Evolutionary conservation across 2,329 filamentous ascomycete species (phyloP), one percentile per base, ranked within the genome.

Genomic region (Aspergillus melleus): DNA sequence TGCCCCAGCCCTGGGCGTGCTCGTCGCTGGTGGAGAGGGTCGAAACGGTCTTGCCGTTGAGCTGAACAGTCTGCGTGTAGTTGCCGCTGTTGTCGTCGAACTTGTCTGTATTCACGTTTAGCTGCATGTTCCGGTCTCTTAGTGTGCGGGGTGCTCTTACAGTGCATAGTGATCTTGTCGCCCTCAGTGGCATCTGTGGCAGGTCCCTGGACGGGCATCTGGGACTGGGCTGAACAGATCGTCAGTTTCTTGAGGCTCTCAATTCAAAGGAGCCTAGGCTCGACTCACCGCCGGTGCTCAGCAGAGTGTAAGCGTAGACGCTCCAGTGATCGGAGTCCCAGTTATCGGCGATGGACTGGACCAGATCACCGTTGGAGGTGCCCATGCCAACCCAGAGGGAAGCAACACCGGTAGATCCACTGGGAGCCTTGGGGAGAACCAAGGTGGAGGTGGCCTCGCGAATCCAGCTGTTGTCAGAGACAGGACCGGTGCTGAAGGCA

Each of bases 301-400:
- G 29, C 19, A 68, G 55, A 1, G 66, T 68, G 44, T 66, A 68
- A 49, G 66, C 79, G 61, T 68, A 82, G 51, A 80, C 70, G 51
- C 64, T 74, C 79, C 80, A 83, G n/a, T 68, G 55, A 51, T 58
- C 50, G 51, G 67, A 61, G 60, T 67, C 50, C 57, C 64, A 72
- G 66, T 77, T 76, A 36, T 80, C 78, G 55, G 77, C 74, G 29
- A 82, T 79, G 4, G 78, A 79, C 71, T 82, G 79, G 59, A 82
- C 78, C 66, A 82, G 63, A 58, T 81, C 76, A 24, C 77, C 79
- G n/a, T 75, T 75, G 4, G 75, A 77, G 4, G 79, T 81, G 4
- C 79, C 79, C 79, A 81, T 81, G 12, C 80, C 80, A 16, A 81
- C 77, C 80, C 79, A 82, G 19, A 82, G 71, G 6, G 78, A 79